Evolutionary conservation across 805 yeast genomes (phyloP).

Genomic region (Helenozyma baotianmanensis): DNA sequence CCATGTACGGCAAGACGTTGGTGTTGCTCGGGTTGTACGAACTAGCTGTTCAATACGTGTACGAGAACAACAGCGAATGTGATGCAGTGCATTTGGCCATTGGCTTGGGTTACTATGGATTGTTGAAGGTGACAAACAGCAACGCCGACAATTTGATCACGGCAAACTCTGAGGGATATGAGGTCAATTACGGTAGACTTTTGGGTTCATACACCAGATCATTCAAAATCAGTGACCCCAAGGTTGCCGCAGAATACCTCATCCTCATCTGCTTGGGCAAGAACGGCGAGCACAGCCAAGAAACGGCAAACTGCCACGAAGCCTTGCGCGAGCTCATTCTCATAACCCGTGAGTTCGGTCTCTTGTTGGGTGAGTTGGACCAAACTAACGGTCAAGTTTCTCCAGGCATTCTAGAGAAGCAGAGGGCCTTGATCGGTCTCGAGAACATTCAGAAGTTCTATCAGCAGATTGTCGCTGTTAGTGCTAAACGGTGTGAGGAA

Average conservation of each 20-base stretch:
- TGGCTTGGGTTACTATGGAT: slow-evolving; percentile 68
- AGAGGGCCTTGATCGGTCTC: slow-evolving; percentile 61
- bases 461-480: slow-evolving; percentile 70
- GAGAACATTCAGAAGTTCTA: slow-evolving; percentile 56
- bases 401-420: slow-evolving; percentile 80
- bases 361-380: slow-evolving; percentile 78
- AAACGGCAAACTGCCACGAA: slow-evolving; percentile 61
- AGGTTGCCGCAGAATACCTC: slow-evolving; percentile 87
- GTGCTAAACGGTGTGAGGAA: slow-evolving; percentile 83
- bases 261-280: slow-evolving; percentile 57
- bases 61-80: slow-evolving; percentile 58
- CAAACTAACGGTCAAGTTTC: slow-evolving; percentile 63
- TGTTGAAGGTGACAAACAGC: slow-evolving; percentile 47
- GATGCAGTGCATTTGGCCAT: slow-evolving; percentile 90
- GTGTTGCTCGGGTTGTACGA: slow-evolving; percentile 78
- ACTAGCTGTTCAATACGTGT: slow-evolving; percentile 64
- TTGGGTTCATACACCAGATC: slow-evolving; percentile 77
- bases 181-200: slow-evolving; percentile 53
- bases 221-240: slow-evolving; percentile 82
- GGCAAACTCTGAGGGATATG: slow-evolving; percentile 27
- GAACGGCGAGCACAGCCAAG: slow-evolving; percentile 36
- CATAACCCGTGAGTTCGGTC: slow-evolving; percentile 78
- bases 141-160: slow-evolving; percentile 33
- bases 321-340: slow-evolving; percentile 79
- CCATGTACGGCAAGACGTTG: slow-evolving; percentile 69